Percentiles rank a stretch among this genome's conserved stretches.
Evolutionary conservation across 176 grass and related monocot genomes (phyloP).

Genomic region (Triticum dicoccoides): DNA sequence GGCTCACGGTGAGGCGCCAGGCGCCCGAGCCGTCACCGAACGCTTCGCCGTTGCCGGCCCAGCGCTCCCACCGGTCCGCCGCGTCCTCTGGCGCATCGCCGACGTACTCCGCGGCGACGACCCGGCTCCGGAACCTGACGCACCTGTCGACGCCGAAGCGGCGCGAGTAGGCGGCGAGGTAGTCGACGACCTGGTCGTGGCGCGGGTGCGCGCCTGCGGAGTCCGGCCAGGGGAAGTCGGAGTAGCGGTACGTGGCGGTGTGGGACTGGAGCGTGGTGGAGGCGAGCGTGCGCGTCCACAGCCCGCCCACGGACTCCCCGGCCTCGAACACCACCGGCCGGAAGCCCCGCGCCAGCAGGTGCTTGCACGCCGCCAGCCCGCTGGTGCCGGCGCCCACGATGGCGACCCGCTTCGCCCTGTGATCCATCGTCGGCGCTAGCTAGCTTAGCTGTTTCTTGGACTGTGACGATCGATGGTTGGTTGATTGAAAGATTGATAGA

Average conservation of each 20-base stretch:
- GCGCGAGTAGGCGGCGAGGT: slow-evolving; percentile 43
- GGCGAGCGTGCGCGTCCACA: slow-evolving; percentile 48
- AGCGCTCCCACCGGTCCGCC: slow-evolving; percentile 31
- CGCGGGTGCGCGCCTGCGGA: slow-evolving; percentile 28
- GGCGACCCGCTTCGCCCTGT: slow-evolving; percentile 18
- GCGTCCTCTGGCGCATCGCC: neutral
- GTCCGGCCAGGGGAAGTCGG: slow-evolving; percentile 69
- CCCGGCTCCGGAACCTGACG: slow-evolving; percentile 42
- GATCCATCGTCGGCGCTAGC: neutral
- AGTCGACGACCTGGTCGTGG: no score
- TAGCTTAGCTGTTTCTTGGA: no score
- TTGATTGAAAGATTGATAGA: no score
- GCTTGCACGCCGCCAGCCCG: no score
- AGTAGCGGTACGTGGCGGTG: slow-evolving; percentile 31
- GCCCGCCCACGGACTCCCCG: slow-evolving; percentile 35
- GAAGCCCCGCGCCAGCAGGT: no score
- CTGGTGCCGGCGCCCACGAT: no score
- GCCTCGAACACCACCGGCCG: no score
- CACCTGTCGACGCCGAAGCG: slow-evolving; percentile 50
- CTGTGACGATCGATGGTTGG: no score
- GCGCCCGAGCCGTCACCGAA: neutral
- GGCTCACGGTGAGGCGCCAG: slow-evolving; percentile 20
- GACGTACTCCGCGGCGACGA: slow-evolving; percentile 44
- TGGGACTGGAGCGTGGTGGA: slow-evolving; percentile 58
- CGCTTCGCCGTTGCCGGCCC: slow-evolving; percentile 65